A percentile compares a stretch with the other conserved stretches of the same genome.
Evolutionary conservation across 2,329 filamentous ascomycete genomes (phyloP).

Genomic region (Pyrenochaeta sp.): DNA sequence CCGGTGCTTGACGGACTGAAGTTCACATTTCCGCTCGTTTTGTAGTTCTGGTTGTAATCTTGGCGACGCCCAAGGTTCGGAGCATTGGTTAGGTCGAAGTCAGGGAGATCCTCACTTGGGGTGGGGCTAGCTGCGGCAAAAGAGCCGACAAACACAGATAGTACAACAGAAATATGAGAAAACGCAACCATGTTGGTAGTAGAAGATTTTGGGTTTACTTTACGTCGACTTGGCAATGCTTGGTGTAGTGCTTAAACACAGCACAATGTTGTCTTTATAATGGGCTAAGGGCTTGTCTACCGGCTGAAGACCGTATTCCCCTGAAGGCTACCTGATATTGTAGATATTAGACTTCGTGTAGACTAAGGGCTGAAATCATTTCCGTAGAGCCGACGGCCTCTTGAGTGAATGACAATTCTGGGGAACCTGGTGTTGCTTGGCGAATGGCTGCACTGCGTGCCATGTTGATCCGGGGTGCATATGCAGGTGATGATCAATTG

Average conservation of each 20-base stretch:
- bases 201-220: conserved; percentile 7
- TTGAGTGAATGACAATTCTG: background rate
- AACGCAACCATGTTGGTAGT: conserved; percentile 35
- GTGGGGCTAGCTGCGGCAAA: conserved; percentile 33
- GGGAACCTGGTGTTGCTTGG: background rate
- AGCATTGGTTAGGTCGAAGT: conserved; percentile 33
- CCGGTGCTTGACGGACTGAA: conserved; percentile 36
- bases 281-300: conserved; percentile 19
- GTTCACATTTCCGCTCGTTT: conserved; percentile 39
- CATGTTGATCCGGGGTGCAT: background rate
- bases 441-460: background rate
- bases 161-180: conserved; percentile 26
- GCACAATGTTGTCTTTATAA: conserved; percentile 23
- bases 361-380: background rate
- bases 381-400: background rate
- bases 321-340: conserved; percentile 5
- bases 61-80: conserved; percentile 31
- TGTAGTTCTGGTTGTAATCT: conserved; percentile 46
- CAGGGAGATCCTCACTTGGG: conserved; percentile 27
- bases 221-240: conserved; percentile 5
- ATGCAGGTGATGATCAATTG: background rate
- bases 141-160: conserved; percentile 25
- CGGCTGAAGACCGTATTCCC: conserved; percentile 6
- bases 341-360: background rate
- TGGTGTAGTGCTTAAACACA: conserved; percentile 10